Base-by-base conservation (phyloP, 768 basidiomycete genomes). In the Rhodocollybia butyracea region DNA sequence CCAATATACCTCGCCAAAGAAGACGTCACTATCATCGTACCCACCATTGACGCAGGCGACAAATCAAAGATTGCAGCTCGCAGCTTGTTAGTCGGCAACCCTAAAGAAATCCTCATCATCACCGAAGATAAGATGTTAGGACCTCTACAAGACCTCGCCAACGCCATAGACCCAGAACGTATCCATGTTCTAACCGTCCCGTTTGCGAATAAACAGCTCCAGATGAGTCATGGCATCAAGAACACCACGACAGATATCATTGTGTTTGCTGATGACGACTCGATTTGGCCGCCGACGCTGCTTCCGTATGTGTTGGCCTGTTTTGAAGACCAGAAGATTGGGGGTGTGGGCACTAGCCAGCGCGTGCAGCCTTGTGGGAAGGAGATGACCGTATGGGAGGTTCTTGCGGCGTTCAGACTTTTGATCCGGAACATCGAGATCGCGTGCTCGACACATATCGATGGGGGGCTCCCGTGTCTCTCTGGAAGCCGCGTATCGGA, bases 371-470 rank as follows among this genome's bases (percentile, higher is more conserved):
- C 91, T 3, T 80, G 84, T 21, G 92, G 92, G 2, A 66, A 80
- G 22, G 70, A 70, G 32, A 89, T 95, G 88, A 94, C 94, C 0
- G 88, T 96, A 8, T 96, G 94, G 94, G 94, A 96, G 69, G 91
- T 94, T 39, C 83, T 97, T 40, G 94, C 94, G 19, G 93, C 94
- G 3, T 94, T 95, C 72, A 86, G 93, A 41, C 80, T 96, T 45
- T 88, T 91, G 19, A 95, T 96, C 66, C 86, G 94, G 15, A 97
- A 96, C 70, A 92, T 96, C 68, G 94, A 96, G 69, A 95, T 95
- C 57, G 73, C 91, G 7, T 81, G 86, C 13, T 88, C 90, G 17
- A 94, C 91, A 0, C 93, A 96, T 71, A 94, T 95, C 59, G 94
- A 96, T 64, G 94, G 93, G 46, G 93, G 94, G 13, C 75, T 95